phyloP scores from a whole-genome alignment of 1,284 basidiomycete genomes.

The Nidula niveotomentosa region DNA sequence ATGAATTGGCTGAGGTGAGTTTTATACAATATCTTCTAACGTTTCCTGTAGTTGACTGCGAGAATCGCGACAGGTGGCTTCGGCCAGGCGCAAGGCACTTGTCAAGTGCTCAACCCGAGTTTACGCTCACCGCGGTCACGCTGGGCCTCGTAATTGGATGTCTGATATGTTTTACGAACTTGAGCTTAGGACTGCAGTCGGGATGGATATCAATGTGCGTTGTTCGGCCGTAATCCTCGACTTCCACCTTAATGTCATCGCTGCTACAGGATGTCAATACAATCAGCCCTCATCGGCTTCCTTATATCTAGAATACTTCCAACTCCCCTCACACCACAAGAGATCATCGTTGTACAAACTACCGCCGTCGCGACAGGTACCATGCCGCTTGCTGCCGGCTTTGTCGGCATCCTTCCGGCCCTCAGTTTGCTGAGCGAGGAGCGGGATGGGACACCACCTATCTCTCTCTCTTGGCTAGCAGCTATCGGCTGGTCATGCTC shows the following conservation, averaged over 20 bases:
- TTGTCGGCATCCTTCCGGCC: conserved; percentile 94
- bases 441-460: conserved; percentile 76
- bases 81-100: conserved; percentile 12
- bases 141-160: conserved; percentile 38
- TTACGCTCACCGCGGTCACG: conserved; percentile 37
- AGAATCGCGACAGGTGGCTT: conserved; percentile 10
- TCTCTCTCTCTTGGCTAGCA: conserved; percentile 70
- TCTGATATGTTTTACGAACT: conserved; percentile 40
- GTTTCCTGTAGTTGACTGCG: neutral
- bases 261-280: conserved; percentile 85
- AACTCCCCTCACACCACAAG: conserved; percentile 78
- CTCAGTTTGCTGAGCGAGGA: conserved; percentile 75
- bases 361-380: conserved; percentile 92
- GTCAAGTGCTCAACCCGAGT: conserved; percentile 33
- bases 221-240: neutral
- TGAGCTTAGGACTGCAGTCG: conserved; percentile 41
- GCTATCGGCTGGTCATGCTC: conserved; percentile 84
- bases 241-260: neutral
- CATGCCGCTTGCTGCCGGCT: conserved; percentile 92
- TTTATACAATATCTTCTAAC: neutral
- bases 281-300: conserved; percentile 91
- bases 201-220: conserved; percentile 44
- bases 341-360: conserved; percentile 93
- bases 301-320: conserved; percentile 79
- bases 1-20: conserved; percentile 23